Conservation (phyloP, 306 rosid genomes). For the Trifolium dubium region DNA sequence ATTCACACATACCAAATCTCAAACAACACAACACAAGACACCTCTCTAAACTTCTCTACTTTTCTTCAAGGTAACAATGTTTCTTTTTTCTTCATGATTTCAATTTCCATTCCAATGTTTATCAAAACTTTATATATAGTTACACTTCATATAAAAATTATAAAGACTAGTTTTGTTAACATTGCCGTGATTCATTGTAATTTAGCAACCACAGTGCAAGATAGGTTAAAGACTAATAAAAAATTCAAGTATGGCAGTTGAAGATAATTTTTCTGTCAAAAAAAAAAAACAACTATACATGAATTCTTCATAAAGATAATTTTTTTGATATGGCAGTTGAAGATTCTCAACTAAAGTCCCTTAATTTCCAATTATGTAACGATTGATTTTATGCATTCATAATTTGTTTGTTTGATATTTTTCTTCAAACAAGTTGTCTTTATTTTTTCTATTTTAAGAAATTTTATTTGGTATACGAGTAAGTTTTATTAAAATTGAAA, state of each 20-base stretch:
- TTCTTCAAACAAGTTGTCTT: background rate
- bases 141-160: background rate
- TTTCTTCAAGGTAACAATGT: slow-evolving; percentile 15
- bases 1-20: slow-evolving; percentile 39
- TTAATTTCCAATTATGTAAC: background rate
- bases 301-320: too few relatives aligned
- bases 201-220: background rate
- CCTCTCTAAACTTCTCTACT: background rate
- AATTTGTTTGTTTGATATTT: background rate
- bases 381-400: background rate
- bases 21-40: slow-evolving; percentile 1
- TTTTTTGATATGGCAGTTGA: background rate
- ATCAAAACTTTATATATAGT: background rate
- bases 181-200: too few relatives aligned
- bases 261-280: too few relatives aligned
- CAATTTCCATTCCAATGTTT: background rate
- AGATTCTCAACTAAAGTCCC: background rate
- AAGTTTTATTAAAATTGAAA: background rate
- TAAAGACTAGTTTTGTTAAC: background rate
- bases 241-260: too few relatives aligned
- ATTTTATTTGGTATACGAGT: background rate
- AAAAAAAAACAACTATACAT: too few relatives aligned
- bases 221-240: too few relatives aligned
- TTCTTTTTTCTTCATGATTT: background rate
- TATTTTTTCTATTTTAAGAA: background rate